Base-by-base conservation (phyloP, 352 stramenopile genomes). In the Blastocystis hominis region DNA sequence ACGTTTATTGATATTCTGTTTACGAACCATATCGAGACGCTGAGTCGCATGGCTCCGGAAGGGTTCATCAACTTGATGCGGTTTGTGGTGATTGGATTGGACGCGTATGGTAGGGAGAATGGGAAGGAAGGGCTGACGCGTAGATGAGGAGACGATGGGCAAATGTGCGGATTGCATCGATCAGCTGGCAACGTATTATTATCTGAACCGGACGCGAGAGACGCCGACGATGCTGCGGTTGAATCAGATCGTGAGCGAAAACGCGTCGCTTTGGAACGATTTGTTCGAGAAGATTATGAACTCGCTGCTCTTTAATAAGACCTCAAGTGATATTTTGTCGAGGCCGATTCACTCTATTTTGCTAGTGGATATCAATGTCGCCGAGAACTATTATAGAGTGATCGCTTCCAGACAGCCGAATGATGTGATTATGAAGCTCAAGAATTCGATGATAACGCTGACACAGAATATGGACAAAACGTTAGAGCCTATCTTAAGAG, bases 241-340 rank as follows among this genome's bases (percentile, higher is more conserved):
- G 7, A 63, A 84, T 34, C 44, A 40, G 40, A 84, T 84, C 56
- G 47, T 84, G 17, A 30, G 53, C 5, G 72, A 47, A 24, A 84
- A 84, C 55, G 55, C 53, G 9, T 53, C 72, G 9, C 56, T 84
- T n/a, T 84, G 72, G 72, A 84, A 84, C 44, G 72, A 84, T 53
- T 42, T 84, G 13, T 84, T 84, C 55, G 72, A 84, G 72, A 84
- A 84, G 72, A 84, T 84, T 66, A n/a, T 84, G 72, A 84, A 84
- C 30, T 66, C 72, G 17, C 55, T 84, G 34, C 72, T 84, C 0
- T 84, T 84, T 34, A 84, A 84, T 53, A 84, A 66, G 46, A 63
- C 64, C 38, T 84, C 72, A 34, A 53, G 54, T 44, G 72, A 84
- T 20, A 38, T 34, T 13, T 30, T 84, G 10, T 84, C 72, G 50